Conservation (phyloP, 2,329 filamentous ascomycete species). For the Microcyclosporella mali region DNA sequence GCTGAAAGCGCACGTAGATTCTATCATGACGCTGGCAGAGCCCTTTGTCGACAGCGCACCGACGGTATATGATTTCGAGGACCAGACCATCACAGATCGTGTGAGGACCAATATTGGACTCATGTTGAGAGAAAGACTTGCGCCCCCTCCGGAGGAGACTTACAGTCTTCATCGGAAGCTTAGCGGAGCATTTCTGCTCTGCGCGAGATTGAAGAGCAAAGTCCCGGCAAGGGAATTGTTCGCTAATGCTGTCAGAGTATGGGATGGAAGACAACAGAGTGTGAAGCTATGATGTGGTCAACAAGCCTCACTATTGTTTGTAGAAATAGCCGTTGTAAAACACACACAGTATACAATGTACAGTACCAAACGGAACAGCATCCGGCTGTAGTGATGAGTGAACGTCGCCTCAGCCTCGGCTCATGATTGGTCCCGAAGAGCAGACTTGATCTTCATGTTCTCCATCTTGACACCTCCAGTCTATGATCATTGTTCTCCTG, state of each 20-base stretch:
- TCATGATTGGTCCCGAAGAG: too few species aligned
- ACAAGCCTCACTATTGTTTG: not conserved
- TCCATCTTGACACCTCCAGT: too few species aligned
- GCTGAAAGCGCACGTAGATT: constrained; percentile 84
- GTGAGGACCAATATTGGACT: constrained; percentile 82
- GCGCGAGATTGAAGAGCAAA: constrained; percentile 74
- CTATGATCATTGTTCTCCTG: too few species aligned
- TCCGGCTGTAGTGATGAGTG: too few species aligned
- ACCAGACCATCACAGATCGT: constrained; percentile 94
- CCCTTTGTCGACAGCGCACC: constrained; percentile 74
- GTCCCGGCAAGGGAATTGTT: constrained; percentile 81
- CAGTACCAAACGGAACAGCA: constrained; percentile 20
- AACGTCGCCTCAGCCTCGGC: too few species aligned
- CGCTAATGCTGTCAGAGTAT: constrained; percentile 45
- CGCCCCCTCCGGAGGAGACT: constrained; percentile 93
- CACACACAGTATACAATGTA: constrained; percentile 11
- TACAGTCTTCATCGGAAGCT: constrained; percentile 93
- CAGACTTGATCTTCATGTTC: too few species aligned
- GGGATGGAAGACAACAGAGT: constrained; percentile 23
- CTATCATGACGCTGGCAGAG: constrained; percentile 83
- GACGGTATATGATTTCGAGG: constrained; percentile 80
- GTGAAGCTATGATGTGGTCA: constrained; percentile 10
- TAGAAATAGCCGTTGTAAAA: constrained; percentile 1
- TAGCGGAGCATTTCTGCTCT: constrained; percentile 89
- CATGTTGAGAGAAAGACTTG: constrained; percentile 83